Conservation (phyloP, 108 stramenopile genomes). For the Stephanodiscus triporus region DNA sequence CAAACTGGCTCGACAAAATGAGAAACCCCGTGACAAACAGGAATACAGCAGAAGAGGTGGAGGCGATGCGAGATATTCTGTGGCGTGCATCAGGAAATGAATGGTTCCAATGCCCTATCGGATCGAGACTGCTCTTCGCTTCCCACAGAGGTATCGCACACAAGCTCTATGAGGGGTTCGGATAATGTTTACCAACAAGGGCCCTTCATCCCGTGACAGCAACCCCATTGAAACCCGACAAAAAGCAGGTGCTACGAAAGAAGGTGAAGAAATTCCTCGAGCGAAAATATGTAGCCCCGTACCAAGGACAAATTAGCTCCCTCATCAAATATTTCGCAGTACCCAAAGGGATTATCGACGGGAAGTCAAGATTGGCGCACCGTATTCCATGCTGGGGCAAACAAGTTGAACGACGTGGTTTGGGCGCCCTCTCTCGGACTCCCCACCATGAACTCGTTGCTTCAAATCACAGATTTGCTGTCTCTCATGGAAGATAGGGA, state of each 20-base stretch:
- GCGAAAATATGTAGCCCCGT: slow-evolving; percentile 1
- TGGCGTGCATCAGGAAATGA: no score
- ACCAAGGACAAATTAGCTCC: slow-evolving; percentile 4
- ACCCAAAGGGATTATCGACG: neutral
- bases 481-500: no score
- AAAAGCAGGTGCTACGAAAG: neutral
- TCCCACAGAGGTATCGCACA: slow-evolving; percentile 7
- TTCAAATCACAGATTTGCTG: slow-evolving; percentile 31
- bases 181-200: slow-evolving; percentile 14
- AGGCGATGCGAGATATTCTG: neutral
- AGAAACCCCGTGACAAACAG: no score
- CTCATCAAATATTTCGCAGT: no score
- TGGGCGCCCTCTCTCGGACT: slow-evolving; percentile 50
- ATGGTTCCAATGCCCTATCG: no score
- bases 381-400: no score
- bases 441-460: slow-evolving; percentile 28
- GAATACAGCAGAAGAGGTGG: slow-evolving; percentile 14
- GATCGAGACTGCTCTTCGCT: slow-evolving; percentile 4
- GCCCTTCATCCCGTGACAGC: slow-evolving; percentile 3
- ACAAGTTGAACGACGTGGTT: slow-evolving; percentile 34
- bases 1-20: slow-evolving; percentile 12
- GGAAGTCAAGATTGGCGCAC: no score
- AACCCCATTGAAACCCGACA: slow-evolving; percentile 6
- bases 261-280: slow-evolving; percentile 14
- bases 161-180: slow-evolving; percentile 9